These are phyloP conservation scores for Pseudoperonospora humuli DNA, from an alignment of 352 stramenopile genomes.

Conservation along the genomic window DNA sequence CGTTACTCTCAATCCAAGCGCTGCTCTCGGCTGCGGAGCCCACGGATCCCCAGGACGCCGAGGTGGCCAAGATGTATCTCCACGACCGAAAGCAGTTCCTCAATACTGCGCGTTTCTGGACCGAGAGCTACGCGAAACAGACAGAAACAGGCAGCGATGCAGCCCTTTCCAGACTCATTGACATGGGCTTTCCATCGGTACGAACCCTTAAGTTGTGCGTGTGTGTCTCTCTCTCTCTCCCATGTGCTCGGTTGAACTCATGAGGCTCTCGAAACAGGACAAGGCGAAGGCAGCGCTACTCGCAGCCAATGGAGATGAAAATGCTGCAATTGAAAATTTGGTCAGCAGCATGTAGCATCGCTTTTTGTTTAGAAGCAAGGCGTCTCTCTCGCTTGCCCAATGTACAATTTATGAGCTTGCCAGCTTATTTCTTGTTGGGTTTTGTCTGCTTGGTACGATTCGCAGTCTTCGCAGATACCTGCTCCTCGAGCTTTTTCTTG, in stretches of 20 bases:
- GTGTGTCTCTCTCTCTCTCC: not conserved
- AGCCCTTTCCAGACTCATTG: slow-evolving; percentile 60
- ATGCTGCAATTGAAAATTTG: slow-evolving; percentile 80
- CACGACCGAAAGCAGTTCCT: slow-evolving; percentile 88
- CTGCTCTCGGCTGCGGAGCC: slow-evolving; percentile 93
- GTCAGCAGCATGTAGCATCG: slow-evolving; percentile 56
- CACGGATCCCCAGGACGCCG: slow-evolving; percentile 88
- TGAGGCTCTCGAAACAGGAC: slow-evolving; percentile 24
- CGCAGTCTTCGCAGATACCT: slow-evolving; percentile 43
- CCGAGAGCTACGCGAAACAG: slow-evolving; percentile 90
- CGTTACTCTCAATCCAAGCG: slow-evolving; percentile 92
- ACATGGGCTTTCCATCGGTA: slow-evolving; percentile 84
- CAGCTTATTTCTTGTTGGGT: slow-evolving; percentile 37
- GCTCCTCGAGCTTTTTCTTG: slow-evolving; percentile 64
- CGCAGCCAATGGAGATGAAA: slow-evolving; percentile 76
- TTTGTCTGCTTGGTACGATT: slow-evolving; percentile 40
- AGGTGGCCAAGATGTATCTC: slow-evolving; percentile 96
- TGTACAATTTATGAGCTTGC: slow-evolving; percentile 18
- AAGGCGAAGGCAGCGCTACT: slow-evolving; percentile 59
- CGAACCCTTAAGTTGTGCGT: not conserved
- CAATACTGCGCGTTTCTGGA: slow-evolving; percentile 94
- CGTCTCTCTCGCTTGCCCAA: slow-evolving; percentile 4
- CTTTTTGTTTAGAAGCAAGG: not conserved
- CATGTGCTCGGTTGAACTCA: not conserved
- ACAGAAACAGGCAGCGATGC: slow-evolving; percentile 42